A percentile compares a stretch with the other conserved stretches of the same genome.
These are phyloP conservation scores for Blumeriella jaapii DNA, from an alignment of 2,329 filamentous ascomycete species.

Conservation along the genomic window DNA sequence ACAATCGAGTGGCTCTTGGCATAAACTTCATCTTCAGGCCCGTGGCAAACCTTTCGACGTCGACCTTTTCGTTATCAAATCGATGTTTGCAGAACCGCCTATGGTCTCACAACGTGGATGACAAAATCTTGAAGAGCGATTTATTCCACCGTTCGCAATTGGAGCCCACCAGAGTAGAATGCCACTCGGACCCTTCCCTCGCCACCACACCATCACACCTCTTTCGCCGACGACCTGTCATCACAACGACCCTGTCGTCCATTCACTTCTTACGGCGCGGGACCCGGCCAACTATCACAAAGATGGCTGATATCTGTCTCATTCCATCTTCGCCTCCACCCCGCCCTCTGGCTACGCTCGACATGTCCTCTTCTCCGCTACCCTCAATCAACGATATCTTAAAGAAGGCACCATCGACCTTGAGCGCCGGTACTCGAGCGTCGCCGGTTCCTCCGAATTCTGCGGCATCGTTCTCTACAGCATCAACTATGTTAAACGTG, in stretches of 20 bases:
- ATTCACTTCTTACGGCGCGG: slow-evolving; percentile 16
- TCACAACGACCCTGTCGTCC: slow-evolving; percentile 18
- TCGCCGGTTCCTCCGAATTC: slow-evolving; percentile 30
- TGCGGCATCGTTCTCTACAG: slow-evolving; percentile 32
- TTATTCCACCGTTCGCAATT: too few relatives aligned
- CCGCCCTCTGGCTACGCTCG: slow-evolving; percentile 12
- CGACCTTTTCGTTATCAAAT: too few relatives aligned
- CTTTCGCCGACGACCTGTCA: slow-evolving; percentile 2
- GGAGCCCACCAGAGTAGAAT: too few relatives aligned
- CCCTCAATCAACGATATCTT: slow-evolving; percentile 40
- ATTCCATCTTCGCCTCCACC: slow-evolving; percentile 15
- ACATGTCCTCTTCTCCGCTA: slow-evolving; percentile 26
- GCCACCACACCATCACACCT: too few relatives aligned
- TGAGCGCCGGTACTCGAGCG: slow-evolving; percentile 30
- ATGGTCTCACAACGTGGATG: too few relatives aligned
- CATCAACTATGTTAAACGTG: slow-evolving; percentile 25
- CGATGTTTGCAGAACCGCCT: too few relatives aligned
- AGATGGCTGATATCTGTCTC: slow-evolving; percentile 29
- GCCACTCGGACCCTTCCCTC: too few relatives aligned
- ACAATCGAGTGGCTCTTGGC: too few relatives aligned
- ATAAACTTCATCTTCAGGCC: too few relatives aligned
- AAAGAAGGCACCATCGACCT: slow-evolving; percentile 26
- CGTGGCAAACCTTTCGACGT: too few relatives aligned
- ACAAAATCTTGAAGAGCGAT: too few relatives aligned
- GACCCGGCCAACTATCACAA: slow-evolving; percentile 19